phyloP scores from a whole-genome alignment of 257 asterid genomes.

The Forsythia viridissima region DNA sequence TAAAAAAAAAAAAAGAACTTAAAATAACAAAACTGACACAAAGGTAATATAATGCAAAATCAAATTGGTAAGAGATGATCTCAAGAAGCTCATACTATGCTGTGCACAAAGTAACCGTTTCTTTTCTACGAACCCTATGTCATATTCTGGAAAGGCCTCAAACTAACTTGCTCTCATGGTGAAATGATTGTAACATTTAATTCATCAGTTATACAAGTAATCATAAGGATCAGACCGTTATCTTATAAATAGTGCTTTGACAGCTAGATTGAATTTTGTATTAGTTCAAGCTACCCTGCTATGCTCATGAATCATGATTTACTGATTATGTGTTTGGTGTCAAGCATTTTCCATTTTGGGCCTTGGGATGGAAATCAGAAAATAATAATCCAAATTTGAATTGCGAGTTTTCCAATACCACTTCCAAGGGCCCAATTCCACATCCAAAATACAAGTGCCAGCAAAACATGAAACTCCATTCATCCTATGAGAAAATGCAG shows the following conservation, averaged over 20 bases:
- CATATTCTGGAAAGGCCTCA: neutral
- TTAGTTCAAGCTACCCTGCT: neutral
- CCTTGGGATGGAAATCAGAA: neutral
- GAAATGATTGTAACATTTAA: neutral
- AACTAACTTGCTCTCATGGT: conserved; percentile 8
- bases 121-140: neutral
- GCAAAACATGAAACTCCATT: conserved; percentile 3
- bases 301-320: neutral
- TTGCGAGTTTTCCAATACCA: neutral
- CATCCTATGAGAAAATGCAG: neutral
- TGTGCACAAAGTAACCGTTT: conserved; percentile 1
- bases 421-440: conserved; percentile 5
- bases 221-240: neutral
- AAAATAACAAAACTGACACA: too few relatives aligned
- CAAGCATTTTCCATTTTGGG: neutral
- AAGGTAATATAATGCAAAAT: neutral
- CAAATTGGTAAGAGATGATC: neutral
- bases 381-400: neutral
- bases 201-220: neutral
- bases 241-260: neutral
- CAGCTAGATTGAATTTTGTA: neutral
- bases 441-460: neutral
- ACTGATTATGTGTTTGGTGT: neutral
- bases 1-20: neutral
- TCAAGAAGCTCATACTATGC: neutral